phyloP scores from a whole-genome alignment of 2,329 filamentous ascomycete genomes.

The Hymenoscyphus linearis region DNA sequence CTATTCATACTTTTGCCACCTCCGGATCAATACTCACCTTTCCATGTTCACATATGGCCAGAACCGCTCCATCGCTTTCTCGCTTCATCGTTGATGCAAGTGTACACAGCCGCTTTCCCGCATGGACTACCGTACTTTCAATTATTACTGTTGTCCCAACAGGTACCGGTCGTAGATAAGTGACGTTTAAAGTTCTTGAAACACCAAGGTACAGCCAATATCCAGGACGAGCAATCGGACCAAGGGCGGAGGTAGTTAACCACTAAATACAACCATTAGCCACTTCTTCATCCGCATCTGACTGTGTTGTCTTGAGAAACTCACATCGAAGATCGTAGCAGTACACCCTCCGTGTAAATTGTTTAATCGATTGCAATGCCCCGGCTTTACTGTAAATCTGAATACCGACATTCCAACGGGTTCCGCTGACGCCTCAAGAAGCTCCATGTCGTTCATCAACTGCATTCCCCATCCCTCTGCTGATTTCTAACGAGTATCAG shows the following conservation, averaged over 20 bases:
- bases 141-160: constrained; percentile 51
- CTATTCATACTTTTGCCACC: constrained; percentile 10
- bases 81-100: constrained; percentile 51
- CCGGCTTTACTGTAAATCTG: constrained; percentile 43
- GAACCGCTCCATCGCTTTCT: constrained; percentile 45
- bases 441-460: constrained; percentile 17
- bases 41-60: constrained; percentile 58
- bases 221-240: constrained; percentile 51
- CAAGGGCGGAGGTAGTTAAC: constrained; percentile 54
- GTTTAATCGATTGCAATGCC: constrained; percentile 47
- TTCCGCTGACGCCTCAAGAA: constrained; percentile 23
- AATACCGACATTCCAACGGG: constrained; percentile 29
- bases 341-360: constrained; percentile 60
- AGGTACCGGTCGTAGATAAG: constrained; percentile 60
- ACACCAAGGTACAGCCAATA: constrained; percentile 61
- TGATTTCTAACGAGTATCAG: background rate
- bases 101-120: constrained; percentile 49
- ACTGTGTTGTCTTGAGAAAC: background rate
- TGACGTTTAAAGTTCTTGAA: constrained; percentile 59
- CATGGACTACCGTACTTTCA: constrained; percentile 52
- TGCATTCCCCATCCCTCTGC: constrained; percentile 23
- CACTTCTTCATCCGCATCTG: background rate
- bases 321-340: constrained; percentile 58
- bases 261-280: constrained; percentile 24
- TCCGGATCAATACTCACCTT: constrained; percentile 56